Evolutionary conservation across 1,284 basidiomycete species (phyloP), one percentile per base, ranked within the genome.

Genomic region (Dichomitus squalens): DNA sequence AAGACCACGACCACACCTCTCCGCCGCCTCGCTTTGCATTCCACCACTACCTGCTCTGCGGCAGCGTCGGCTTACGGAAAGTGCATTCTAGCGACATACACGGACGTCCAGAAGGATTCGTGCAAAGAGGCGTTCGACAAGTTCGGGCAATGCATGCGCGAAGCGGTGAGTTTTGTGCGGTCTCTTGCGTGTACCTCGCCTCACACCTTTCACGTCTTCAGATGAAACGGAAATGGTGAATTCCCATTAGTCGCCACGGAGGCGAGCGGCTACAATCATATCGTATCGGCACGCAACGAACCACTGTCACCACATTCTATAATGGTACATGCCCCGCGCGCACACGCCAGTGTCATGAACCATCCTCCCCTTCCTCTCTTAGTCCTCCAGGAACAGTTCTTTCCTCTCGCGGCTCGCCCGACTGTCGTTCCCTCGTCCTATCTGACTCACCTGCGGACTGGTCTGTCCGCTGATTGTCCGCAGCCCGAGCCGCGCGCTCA

Each of bases 111-210:
- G 60, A 87, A 87, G 71, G 89, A 92, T 66, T 80, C 82, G 55
- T 95, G 93, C 74, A 83, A 85, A 56, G 80, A 82, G 12, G 91
- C 95, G 71, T 95, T 94, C 62, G 78, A 79, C 6, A 81, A 81
- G 61, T 95, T 95, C 68, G 86, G 85, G 34, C 73, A 80, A 44
- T 95, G 92, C 70, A 70, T 94, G 43, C 84, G 85, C 46, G 78
- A 84, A 64, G 84, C 86, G 55, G 92, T 93, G 64, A 60, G 64
- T 52, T 7, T 20, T 36, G 11, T 27, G 5, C 12, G 11, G 3
- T 18, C 38, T 16, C 18, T 38, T 7, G 18, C 14, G n/a, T 7
- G 3, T 20, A 14, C 16, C 11, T 25, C 1, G 20, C 2, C 18
- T 38, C 23, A 53, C n/a, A 34, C 49, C 55, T 55, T 39, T 55